phyloP scores from a whole-genome alignment of 768 basidiomycete species.

The Cubamyces sp. region DNA sequence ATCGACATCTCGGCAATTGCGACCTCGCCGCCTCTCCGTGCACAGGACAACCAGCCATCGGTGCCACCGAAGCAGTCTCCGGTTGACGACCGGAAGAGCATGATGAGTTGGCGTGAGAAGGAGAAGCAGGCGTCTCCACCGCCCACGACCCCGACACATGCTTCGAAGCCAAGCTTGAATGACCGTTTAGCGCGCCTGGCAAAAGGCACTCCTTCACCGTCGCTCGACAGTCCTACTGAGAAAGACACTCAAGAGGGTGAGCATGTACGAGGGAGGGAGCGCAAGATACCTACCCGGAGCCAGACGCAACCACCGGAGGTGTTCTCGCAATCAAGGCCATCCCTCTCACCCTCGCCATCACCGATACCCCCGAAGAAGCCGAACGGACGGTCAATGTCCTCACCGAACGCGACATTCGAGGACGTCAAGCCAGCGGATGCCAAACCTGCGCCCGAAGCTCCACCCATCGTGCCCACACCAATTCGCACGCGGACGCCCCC shows the following conservation, averaged over 20 bases:
- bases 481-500: slow-evolving; percentile 38
- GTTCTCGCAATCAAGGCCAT: slow-evolving; percentile 4
- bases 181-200: slow-evolving; percentile 34
- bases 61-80: slow-evolving; percentile 23
- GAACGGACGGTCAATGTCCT: slow-evolving; percentile 30
- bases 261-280: slow-evolving; percentile 22
- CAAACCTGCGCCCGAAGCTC: slow-evolving; percentile 28
- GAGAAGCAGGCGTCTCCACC: slow-evolving; percentile 18
- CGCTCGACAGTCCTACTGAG: slow-evolving; percentile 12
- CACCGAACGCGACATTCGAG: slow-evolving; percentile 34
- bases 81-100: slow-evolving; percentile 14
- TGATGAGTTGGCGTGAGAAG: slow-evolving; percentile 15
- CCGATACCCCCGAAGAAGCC: slow-evolving; percentile 19
- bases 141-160: slow-evolving; percentile 19
- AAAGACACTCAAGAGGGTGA: slow-evolving; percentile 14
- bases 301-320: slow-evolving; percentile 31
- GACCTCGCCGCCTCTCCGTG: slow-evolving; percentile 20
- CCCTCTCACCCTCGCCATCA: slow-evolving; percentile 25
- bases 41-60: slow-evolving; percentile 20
- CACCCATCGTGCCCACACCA: slow-evolving; percentile 37
- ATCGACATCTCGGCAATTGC: slow-evolving; percentile 40
- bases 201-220: slow-evolving; percentile 23
- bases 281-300: slow-evolving; percentile 30
- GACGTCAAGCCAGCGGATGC: slow-evolving; percentile 27
- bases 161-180: slow-evolving; percentile 32